Percentiles rank a stretch among this genome's conserved stretches.
phyloP scores from a whole-genome alignment of 768 basidiomycete species.

The Collybia nuda region DNA sequence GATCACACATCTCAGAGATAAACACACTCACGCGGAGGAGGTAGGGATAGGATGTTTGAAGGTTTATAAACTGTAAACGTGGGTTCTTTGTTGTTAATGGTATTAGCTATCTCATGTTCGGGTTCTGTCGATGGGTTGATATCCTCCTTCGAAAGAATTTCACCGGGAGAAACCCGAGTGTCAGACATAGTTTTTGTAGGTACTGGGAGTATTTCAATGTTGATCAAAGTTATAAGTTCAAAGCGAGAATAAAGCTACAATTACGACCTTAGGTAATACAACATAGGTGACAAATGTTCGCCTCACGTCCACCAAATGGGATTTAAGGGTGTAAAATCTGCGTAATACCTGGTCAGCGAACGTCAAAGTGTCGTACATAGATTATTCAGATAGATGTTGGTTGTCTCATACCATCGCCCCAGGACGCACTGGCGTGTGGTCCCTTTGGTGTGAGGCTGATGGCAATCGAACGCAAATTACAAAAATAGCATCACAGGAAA shows the following conservation, averaged over 20 bases:
- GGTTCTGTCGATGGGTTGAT: background rate
- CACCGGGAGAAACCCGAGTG: constrained; percentile 9
- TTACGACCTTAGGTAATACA: constrained; percentile 21
- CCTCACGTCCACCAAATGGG: constrained; percentile 28
- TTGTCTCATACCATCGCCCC: constrained; percentile 76
- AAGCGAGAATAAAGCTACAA: constrained; percentile 5
- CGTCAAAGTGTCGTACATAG: no score
- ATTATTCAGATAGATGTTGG: constrained; percentile 44
- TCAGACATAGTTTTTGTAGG: constrained; percentile 13
- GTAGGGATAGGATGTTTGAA: constrained; percentile 24
- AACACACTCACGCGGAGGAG: constrained; percentile 31
- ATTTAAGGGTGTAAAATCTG: constrained; percentile 1
- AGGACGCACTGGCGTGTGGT: constrained; percentile 73
- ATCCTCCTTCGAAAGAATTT: background rate
- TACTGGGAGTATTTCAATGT: no score
- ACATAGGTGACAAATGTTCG: constrained; percentile 13
- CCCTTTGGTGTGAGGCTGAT: constrained; percentile 65
- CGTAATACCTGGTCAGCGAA: no score
- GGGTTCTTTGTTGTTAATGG: constrained; percentile 1
- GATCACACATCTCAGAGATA: background rate
- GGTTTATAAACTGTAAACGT: constrained; percentile 53
- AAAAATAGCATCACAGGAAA: constrained; percentile 51
- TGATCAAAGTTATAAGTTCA: background rate
- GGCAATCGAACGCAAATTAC: constrained; percentile 92
- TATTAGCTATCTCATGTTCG: constrained; percentile 3